Evolutionary conservation across 176 grass and related monocot genomes (phyloP), one percentile per base, ranked within the genome.

Genomic region (Musa itinerans): DNA sequence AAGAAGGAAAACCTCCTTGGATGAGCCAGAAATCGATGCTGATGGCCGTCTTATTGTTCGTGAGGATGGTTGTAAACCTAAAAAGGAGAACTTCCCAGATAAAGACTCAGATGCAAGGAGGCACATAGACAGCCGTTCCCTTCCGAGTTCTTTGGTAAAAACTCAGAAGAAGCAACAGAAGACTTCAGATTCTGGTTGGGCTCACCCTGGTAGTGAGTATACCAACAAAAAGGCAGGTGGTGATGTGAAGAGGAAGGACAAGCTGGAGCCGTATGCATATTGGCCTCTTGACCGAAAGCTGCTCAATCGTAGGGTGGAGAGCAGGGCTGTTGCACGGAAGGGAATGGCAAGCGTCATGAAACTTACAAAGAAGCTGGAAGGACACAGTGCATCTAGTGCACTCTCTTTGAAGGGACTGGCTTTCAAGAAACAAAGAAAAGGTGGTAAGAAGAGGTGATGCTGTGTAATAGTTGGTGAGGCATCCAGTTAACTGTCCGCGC

Each of bases 181-280:
- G 50, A 84, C 78, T 10, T 49, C 78, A 54, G 87, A 84, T 73
- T 82, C 86, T 52, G 90, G 90, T 16, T 93, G 95, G 95, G 84
- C 95, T 54, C 89, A 93, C 81, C 93, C 86, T 2, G 95, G 95
- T 17, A 85, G 82, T 7, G 90, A 91, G 69, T 98, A 98, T 79
- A 91, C 88, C 11, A 98, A 80, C 76, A 93, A 89, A 79, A 98
- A 84, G 73, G 95, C 84, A 0, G 81, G 88, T 16, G 95, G 90
- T 34, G 95, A 98, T 85, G 74, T 91, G 52, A 91, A 87, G 72
- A 93, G 87, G 81, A 91, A 92, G 55, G 90, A 89, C 73, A 98
- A 98, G 84, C 86, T 98, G 79, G 95, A 98, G 54, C 95, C 95
- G 0, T 98, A 91, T 11, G 95, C 95, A 3, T 98, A 91, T 76